phyloP scores from a whole-genome alignment of 2,329 filamentous ascomycete species.

The Alternaria gansuensis region DNA sequence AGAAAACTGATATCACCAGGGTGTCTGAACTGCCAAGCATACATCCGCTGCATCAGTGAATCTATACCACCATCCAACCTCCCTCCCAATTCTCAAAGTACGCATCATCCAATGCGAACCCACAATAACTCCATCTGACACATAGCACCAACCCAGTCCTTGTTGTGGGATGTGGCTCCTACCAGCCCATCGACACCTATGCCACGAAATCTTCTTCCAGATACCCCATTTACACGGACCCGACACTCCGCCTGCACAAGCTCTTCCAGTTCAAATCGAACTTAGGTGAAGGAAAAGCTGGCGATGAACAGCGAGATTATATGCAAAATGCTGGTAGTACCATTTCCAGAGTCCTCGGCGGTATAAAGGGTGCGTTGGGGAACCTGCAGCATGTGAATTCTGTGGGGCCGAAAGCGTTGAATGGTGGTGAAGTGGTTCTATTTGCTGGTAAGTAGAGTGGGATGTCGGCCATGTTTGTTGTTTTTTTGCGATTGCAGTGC shows the following conservation, averaged over 20 bases:
- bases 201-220: conserved; percentile 24
- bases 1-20: conserved; percentile 18
- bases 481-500: background rate
- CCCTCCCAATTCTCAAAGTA: conserved; percentile 33
- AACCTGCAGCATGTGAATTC: conserved; percentile 30
- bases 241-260: conserved; percentile 29
- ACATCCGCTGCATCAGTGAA: conserved; percentile 31
- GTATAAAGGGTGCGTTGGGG: conserved; percentile 32
- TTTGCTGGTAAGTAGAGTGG: conserved; percentile 23
- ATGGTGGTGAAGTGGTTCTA: conserved; percentile 37
- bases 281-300: conserved; percentile 25
- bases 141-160: conserved; percentile 26
- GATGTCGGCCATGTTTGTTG: background rate
- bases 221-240: conserved; percentile 40
- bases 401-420: conserved; percentile 36
- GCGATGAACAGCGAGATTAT: conserved; percentile 31
- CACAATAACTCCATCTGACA: background rate
- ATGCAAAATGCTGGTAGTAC: conserved; percentile 34
- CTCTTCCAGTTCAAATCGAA: conserved; percentile 36
- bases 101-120: background rate
- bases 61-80: conserved; percentile 32
- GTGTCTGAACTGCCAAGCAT: conserved; percentile 41
- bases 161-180: conserved; percentile 35
- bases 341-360: conserved; percentile 23
- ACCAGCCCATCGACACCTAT: conserved; percentile 38